These are phyloP conservation scores for Penicillium soppii DNA, from an alignment of 495 filamentous ascomycete species.

Conservation along the genomic window DNA sequence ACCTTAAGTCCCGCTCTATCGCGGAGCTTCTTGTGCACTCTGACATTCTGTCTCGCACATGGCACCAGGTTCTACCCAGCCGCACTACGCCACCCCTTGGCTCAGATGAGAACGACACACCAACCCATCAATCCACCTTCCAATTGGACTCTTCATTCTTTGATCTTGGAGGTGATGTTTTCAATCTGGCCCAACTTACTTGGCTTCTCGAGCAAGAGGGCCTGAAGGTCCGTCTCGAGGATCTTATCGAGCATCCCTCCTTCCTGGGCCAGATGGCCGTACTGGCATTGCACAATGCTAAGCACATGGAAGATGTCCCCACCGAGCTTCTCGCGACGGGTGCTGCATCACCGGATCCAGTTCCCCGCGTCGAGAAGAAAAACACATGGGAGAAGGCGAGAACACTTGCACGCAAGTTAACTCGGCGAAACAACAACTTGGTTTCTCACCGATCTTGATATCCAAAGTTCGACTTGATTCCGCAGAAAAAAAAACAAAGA, in stretches of 20 bases:
- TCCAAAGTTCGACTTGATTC: not conserved
- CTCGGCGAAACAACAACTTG: constrained; percentile 19
- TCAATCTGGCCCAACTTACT: constrained; percentile 49
- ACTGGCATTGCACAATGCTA: constrained; percentile 36
- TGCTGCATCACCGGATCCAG: constrained; percentile 10
- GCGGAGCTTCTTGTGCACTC: constrained; percentile 49
- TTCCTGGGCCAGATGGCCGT: constrained; percentile 52
- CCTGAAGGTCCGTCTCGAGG: constrained; percentile 49
- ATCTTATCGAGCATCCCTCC: constrained; percentile 48
- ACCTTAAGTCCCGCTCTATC: constrained; percentile 42
- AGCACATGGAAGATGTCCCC: constrained; percentile 20
- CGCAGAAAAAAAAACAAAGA: not conserved
- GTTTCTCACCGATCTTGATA: constrained; percentile 19
- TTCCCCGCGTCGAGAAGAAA: constrained; percentile 22
- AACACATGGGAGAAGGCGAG: constrained; percentile 33
- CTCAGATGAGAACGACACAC: constrained; percentile 10
- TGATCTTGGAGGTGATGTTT: constrained; percentile 52
- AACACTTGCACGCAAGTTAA: constrained; percentile 32
- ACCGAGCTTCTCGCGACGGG: constrained; percentile 15
- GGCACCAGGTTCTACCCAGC: constrained; percentile 49
- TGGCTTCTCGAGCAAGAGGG: constrained; percentile 50
- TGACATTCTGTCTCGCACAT: constrained; percentile 46
- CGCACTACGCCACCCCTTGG: constrained; percentile 2
- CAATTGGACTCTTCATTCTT: constrained; percentile 53
- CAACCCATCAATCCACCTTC: constrained; percentile 23